These are phyloP conservation scores for Trifolium subterraneum DNA, from an alignment of 306 rosid genomes.

Conservation along the genomic window DNA sequence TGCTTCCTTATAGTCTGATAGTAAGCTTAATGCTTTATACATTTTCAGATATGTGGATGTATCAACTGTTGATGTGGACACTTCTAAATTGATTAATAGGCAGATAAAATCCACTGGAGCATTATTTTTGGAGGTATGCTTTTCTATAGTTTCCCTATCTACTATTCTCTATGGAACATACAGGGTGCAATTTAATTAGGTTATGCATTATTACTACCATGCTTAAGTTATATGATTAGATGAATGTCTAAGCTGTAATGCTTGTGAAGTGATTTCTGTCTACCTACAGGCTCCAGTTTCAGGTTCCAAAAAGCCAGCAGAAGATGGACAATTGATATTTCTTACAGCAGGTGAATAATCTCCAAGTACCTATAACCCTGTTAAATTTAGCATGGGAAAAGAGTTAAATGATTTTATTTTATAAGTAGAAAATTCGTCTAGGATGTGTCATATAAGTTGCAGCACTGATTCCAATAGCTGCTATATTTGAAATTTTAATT, in stretches of 20 bases:
- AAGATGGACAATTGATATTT: conserved; percentile 94
- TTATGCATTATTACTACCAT: conserved; percentile 29
- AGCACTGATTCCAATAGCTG: conserved; percentile 10
- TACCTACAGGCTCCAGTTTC: conserved; percentile 92
- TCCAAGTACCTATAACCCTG: conserved; percentile 6
- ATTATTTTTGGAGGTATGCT: conserved; percentile 78
- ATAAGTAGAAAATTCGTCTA: conserved; percentile 10
- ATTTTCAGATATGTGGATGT: conserved; percentile 85
- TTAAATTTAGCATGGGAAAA: conserved; percentile 32
- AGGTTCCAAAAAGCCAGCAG: conserved; percentile 96
- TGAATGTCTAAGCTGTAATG: conserved; percentile 33
- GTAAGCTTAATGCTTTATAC: conserved; percentile 24
- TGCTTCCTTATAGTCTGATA: conserved; percentile 31
- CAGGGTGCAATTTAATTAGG: not conserved
- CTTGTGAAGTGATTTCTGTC: conserved; percentile 30
- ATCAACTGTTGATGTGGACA: conserved; percentile 85
- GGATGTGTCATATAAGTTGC: conserved; percentile 6
- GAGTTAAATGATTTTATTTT: not conserved
- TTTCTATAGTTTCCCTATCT: conserved; percentile 13
- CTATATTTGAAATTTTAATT: conserved; percentile 31
- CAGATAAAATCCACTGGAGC: conserved; percentile 82
- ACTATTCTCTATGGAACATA: conserved; percentile 12
- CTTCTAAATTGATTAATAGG: conserved; percentile 72
- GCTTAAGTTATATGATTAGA: conserved; percentile 18
- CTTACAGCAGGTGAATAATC: conserved; percentile 80